Conservation (phyloP, 345 rosid genomes). For the Viola odorata region DNA sequence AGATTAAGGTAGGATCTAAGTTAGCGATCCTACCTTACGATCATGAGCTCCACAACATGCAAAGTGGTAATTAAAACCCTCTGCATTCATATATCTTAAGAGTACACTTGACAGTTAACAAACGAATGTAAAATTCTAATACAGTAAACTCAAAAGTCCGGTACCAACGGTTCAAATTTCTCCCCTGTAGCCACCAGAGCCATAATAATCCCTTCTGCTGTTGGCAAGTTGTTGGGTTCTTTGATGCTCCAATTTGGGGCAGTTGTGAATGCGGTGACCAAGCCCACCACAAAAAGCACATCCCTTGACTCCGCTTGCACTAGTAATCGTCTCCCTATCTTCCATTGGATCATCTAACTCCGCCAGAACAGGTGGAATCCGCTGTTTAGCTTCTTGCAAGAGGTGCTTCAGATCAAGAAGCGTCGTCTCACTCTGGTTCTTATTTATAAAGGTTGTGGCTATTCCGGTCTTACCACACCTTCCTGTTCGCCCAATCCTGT, state of each 20-base stretch:
- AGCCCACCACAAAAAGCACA: slow-evolving; percentile 96
- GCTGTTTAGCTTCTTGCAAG: slow-evolving; percentile 82
- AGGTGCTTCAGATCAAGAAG: slow-evolving; percentile 85
- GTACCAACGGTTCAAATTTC: slow-evolving; percentile 39
- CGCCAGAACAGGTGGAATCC: slow-evolving; percentile 90
- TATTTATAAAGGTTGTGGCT: slow-evolving; percentile 88
- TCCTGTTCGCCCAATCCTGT: slow-evolving; percentile 90
- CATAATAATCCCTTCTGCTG: slow-evolving; percentile 78
- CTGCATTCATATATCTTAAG: too few relatives aligned
- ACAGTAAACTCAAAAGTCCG: too few relatives aligned
- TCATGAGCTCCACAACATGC: too few relatives aligned
- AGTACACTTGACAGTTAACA: too few relatives aligned
- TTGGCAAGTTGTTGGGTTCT: slow-evolving; percentile 73
- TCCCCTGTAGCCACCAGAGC: slow-evolving; percentile 90
- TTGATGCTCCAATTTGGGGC: slow-evolving; percentile 89
- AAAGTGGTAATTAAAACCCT: too few relatives aligned
- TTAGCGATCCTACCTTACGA: too few relatives aligned
- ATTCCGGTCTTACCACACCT: slow-evolving; percentile 94
- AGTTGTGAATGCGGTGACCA: slow-evolving; percentile 81
- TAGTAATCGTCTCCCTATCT: slow-evolving; percentile 60
- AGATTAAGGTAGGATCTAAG: too few relatives aligned
- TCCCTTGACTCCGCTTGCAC: slow-evolving; percentile 81
- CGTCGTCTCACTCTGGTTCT: slow-evolving; percentile 86
- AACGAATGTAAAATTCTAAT: too few relatives aligned
- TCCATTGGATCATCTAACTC: slow-evolving; percentile 88